Base-by-base conservation (phyloP, 2,329 filamentous ascomycete species). In the Cladophialophora carrionii region DNA sequence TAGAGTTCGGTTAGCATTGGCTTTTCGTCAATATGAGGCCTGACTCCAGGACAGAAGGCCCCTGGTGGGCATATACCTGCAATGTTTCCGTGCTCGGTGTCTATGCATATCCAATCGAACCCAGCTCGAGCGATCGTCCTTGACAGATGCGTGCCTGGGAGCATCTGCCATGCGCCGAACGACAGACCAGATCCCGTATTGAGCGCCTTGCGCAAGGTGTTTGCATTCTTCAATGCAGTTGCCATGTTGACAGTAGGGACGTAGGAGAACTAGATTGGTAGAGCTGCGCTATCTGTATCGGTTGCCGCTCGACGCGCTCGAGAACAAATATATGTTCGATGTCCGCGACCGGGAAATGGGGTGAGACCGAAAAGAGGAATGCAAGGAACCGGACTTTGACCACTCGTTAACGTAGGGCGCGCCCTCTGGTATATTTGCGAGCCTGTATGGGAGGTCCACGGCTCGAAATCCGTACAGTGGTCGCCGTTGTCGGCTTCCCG, bases 141-240 rank as follows among this genome's bases (percentile, higher is more conserved):
- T 22, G 82, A 80, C 66, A 82, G 77, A 67, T 86, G 84, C n/a
- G 81, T 77, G 3, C 84, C 83, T 1, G 83, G 82, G 4, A 86
- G 71, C 76, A 84, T 84, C 78, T 86, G 84, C 84, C 84, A 87
- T 73, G 79, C 83, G 64, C 84, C 84, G 64, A 85, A 85, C 20
- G 78, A 80, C 37, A 83, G 75, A 9, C 80, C 79, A 31, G 71
- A 72, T 61, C 81, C 80, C 46, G 77, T 80, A 67, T 80, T 77
- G 59, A 86, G 78, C 14, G 81, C 81, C 65, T 79, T 80, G 70
- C 81, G 83, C 61, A 86, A 74, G 57, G 81, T 80, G 70, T 84
- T 86, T 53, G 81, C 79, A 68, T 81, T 78, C 75, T 86, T 83
- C 77, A 86, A 84, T 6, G 68, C 57, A 10, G 62, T 62, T 17